Conservation (phyloP, 345 rosid genomes). For the Clausena lansium region DNA sequence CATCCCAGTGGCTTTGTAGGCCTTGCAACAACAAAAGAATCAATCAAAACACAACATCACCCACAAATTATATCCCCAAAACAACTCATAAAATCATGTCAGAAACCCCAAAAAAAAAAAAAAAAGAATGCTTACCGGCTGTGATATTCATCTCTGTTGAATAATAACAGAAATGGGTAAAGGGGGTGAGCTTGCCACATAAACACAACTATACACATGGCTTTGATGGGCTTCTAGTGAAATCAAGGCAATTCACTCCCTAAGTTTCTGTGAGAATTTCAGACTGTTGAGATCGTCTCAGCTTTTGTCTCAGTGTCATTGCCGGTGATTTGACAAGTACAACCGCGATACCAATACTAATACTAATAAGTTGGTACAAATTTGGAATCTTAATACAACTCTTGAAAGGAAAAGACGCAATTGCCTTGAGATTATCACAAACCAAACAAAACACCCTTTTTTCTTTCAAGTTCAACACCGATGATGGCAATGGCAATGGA, state of each 20-base stretch:
- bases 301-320: no score
- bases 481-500: no score
- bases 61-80: background rate
- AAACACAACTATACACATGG: conserved; percentile 63
- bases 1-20: conserved; percentile 62
- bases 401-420: background rate
- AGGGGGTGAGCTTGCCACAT: conserved; percentile 73
- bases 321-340: no score
- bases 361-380: background rate
- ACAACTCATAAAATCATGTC: background rate
- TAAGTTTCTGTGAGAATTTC: background rate
- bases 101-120: background rate
- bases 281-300: no score
- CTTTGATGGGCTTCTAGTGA: background rate
- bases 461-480: background rate
- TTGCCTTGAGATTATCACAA: background rate
- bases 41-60: background rate
- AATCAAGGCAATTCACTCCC: background rate
- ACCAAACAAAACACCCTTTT: background rate
- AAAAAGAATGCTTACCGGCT: conserved; percentile 32
- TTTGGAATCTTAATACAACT: background rate
- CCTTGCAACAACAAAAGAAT: conserved; percentile 30
- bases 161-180: conserved; percentile 60
- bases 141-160: conserved; percentile 76
- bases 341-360: no score